phyloP scores from a whole-genome alignment of 2,329 filamentous ascomycete species.

The Coniella vitis region DNA sequence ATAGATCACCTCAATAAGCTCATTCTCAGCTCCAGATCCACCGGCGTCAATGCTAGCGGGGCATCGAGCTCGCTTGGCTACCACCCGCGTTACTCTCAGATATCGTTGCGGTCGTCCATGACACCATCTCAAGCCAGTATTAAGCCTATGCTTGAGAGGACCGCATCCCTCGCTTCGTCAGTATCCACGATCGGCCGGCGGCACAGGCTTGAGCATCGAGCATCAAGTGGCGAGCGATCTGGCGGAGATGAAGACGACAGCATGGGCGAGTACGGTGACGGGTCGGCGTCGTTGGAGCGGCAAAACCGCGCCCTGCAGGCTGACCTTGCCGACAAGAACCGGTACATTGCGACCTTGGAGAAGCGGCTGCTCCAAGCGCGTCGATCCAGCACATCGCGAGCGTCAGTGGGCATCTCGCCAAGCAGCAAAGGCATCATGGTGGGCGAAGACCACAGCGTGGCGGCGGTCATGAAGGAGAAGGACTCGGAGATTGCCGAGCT shows the following conservation, averaged over 20 bases:
- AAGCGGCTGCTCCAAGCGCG: slow-evolving; percentile 86
- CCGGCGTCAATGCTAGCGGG: slow-evolving; percentile 78
- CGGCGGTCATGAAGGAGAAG: slow-evolving; percentile 72
- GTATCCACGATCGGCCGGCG: slow-evolving; percentile 52
- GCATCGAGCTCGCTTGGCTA: slow-evolving; percentile 62
- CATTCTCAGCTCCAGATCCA: slow-evolving; percentile 91
- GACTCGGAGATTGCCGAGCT: slow-evolving; percentile 89
- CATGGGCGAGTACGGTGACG: slow-evolving; percentile 77
- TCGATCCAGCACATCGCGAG: slow-evolving; percentile 79
- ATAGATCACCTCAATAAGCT: slow-evolving; percentile 95
- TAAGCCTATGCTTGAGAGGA: slow-evolving; percentile 51
- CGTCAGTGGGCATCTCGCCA: slow-evolving; percentile 65
- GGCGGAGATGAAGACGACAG: slow-evolving; percentile 60
- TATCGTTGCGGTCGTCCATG: slow-evolving; percentile 54
- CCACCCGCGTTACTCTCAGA: slow-evolving; percentile 56
- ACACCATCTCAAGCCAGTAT: slow-evolving; percentile 50
- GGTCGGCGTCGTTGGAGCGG: slow-evolving; percentile 71
- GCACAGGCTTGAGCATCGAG: slow-evolving; percentile 37
- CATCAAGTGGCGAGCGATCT: slow-evolving; percentile 32
- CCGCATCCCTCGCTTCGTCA: slow-evolving; percentile 60
- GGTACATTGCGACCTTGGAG: slow-evolving; percentile 91
- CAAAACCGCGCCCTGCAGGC: slow-evolving; percentile 89
- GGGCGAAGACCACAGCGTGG: slow-evolving; percentile 72
- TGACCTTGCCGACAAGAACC: slow-evolving; percentile 94
- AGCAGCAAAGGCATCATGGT: slow-evolving; percentile 58